Percentiles rank a stretch among this genome's conserved stretches.
phyloP scores from a whole-genome alignment of 140 eudicot species.

The Stevia rebaudiana region DNA sequence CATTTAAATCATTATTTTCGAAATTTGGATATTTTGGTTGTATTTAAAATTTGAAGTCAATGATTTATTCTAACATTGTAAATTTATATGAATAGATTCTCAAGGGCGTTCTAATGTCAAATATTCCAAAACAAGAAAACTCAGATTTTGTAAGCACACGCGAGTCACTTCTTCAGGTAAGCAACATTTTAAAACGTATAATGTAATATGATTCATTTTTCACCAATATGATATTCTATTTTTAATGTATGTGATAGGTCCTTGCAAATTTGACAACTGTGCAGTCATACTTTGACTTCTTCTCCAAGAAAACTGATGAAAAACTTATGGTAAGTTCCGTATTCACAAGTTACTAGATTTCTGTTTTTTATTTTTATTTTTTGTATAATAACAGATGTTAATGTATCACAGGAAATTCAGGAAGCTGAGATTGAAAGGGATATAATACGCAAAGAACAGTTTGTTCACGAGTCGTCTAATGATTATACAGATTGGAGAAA shows the following conservation, averaged over 20 bases:
- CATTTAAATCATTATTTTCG: not conserved
- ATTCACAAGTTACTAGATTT: not conserved
- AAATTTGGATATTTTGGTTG: not conserved
- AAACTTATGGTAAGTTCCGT: constrained; percentile 51
- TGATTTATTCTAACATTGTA: not conserved
- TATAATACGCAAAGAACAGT: constrained; percentile 55
- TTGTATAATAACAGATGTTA: constrained; percentile 14
- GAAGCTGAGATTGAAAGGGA: constrained; percentile 95
- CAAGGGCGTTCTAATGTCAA: constrained; percentile 58
- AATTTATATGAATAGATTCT: constrained; percentile 36
- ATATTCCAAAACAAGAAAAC: constrained; percentile 42
- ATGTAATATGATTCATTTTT: not conserved
- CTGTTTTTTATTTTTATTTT: not conserved
- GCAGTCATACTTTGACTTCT: constrained; percentile 73
- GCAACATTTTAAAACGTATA: not conserved
- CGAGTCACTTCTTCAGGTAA: constrained; percentile 87
- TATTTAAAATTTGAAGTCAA: constrained; percentile 3
- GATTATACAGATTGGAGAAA: constrained; percentile 40
- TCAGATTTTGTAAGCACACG: constrained; percentile 72
- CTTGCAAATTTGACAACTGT: constrained; percentile 78
- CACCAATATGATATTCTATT: not conserved
- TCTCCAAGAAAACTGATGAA: constrained; percentile 62
- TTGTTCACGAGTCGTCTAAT: constrained; percentile 35
- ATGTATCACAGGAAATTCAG: constrained; percentile 61
- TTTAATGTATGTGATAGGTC: constrained; percentile 54